phyloP scores from a whole-genome alignment of 2,329 filamentous ascomycete species.

The Cylindrodendrum hubeiense region DNA sequence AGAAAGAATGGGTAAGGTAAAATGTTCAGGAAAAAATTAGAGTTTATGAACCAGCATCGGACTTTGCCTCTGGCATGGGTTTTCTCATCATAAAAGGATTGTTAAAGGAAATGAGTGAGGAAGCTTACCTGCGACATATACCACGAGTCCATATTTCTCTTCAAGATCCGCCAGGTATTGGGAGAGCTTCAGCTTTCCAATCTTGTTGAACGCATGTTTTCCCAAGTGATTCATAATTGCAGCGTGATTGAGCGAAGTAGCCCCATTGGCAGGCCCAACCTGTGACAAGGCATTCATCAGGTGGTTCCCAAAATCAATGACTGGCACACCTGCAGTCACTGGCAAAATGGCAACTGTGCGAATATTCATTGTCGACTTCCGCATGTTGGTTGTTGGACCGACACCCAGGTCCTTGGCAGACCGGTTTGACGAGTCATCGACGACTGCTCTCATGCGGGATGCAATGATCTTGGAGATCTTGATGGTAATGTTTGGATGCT shows the following conservation, averaged over 20 bases:
- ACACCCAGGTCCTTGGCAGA: slow-evolving; percentile 73
- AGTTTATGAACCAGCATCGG: slow-evolving; percentile 70
- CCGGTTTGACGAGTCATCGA: slow-evolving; percentile 82
- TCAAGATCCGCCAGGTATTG: slow-evolving; percentile 97
- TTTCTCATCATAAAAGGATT: slow-evolving; percentile 64
- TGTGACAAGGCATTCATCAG: slow-evolving; percentile 90
- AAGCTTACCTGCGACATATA: slow-evolving; percentile 85
- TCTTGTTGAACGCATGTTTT: slow-evolving; percentile 94
- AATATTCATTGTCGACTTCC: slow-evolving; percentile 90
- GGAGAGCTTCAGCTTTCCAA: slow-evolving; percentile 95
- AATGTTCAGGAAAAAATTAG: slow-evolving; percentile 76
- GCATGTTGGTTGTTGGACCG: slow-evolving; percentile 64
- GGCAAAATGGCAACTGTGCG: slow-evolving; percentile 93
- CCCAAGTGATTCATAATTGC: slow-evolving; percentile 95
- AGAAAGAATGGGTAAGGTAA: slow-evolving; percentile 17
- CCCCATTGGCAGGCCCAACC: slow-evolving; percentile 89
- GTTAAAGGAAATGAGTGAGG: slow-evolving; percentile 9
- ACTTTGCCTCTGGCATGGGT: slow-evolving; percentile 61
- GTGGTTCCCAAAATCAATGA: slow-evolving; percentile 93
- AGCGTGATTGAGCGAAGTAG: slow-evolving; percentile 92
- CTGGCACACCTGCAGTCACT: slow-evolving; percentile 90
- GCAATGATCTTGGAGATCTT: slow-evolving; percentile 99
- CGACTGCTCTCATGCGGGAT: slow-evolving; percentile 88
- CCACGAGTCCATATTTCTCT: slow-evolving; percentile 94
- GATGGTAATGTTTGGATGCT: slow-evolving; percentile 98